Conservation (phyloP, 2,329 filamentous ascomycete genomes). For the Helminthosporium solani region DNA sequence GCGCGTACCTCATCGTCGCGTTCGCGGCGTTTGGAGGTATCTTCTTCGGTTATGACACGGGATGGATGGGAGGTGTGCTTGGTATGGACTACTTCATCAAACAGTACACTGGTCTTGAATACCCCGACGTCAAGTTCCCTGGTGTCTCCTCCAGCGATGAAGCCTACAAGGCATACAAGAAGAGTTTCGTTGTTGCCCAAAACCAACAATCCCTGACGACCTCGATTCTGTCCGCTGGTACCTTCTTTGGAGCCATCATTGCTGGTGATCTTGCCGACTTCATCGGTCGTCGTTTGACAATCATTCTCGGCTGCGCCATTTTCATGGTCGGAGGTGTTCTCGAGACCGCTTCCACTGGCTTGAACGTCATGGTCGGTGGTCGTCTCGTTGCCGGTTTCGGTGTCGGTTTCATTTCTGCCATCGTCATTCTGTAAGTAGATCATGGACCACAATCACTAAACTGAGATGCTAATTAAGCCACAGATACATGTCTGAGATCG, state of each 20-base stretch:
- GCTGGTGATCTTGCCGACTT: constrained; percentile 60
- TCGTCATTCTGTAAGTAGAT: constrained; percentile 51
- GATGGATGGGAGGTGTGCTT: constrained; percentile 70
- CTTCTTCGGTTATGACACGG: constrained; percentile 79
- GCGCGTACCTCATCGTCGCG: constrained; percentile 50
- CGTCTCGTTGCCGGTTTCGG: constrained; percentile 73
- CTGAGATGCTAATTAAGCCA: constrained; percentile 11
- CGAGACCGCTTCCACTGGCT: constrained; percentile 61
- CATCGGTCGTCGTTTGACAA: constrained; percentile 64
- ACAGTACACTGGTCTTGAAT: constrained; percentile 35
- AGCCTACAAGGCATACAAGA: constrained; percentile 60
- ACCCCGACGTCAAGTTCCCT: constrained; percentile 44
- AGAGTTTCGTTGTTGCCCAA: constrained; percentile 31
- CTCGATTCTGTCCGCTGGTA: constrained; percentile 74
- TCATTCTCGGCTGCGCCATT: constrained; percentile 63
- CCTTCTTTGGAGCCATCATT: constrained; percentile 70
- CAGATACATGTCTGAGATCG: constrained; percentile 81
- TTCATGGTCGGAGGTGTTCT: constrained; percentile 58
- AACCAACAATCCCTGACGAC: constrained; percentile 61
- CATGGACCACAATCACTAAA: background rate
- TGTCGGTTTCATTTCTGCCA: constrained; percentile 70
- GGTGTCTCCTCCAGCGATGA: constrained; percentile 58
- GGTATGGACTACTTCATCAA: constrained; percentile 46
- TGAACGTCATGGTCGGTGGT: constrained; percentile 68
- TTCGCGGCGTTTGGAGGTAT: constrained; percentile 58